phyloP scores from a whole-genome alignment of 805 yeast genomes.

The Tetrapisispora phaffii region DNA sequence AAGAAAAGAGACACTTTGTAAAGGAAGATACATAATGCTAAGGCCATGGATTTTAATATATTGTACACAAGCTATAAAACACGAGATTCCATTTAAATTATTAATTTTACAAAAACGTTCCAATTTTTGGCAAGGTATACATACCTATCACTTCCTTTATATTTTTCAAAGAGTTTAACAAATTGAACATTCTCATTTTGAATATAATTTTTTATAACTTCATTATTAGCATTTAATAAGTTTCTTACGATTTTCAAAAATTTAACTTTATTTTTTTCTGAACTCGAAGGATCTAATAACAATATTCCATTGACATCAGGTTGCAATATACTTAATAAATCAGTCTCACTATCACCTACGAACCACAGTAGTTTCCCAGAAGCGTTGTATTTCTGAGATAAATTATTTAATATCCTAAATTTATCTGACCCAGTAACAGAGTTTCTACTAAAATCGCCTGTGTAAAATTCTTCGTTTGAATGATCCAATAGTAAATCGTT shows the following conservation, averaged over 20 bases:
- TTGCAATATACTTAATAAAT: slow-evolving; percentile 20
- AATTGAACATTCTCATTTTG: background rate
- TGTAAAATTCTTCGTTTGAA: slow-evolving; percentile 5
- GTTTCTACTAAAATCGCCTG: slow-evolving; percentile 18
- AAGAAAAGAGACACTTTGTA: no score
- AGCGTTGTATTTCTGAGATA: background rate
- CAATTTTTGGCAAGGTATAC: slow-evolving; percentile 2
- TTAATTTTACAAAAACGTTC: background rate
- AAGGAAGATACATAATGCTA: no score
- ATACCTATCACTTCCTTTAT: background rate
- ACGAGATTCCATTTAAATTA: background rate
- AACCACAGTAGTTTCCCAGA: slow-evolving; percentile 14
- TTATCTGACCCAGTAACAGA: slow-evolving; percentile 25
- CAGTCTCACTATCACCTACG: slow-evolving; percentile 29
- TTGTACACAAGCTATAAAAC: background rate
- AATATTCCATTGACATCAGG: slow-evolving; percentile 23
- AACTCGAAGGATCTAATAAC: slow-evolving; percentile 1
- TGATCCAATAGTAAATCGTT: slow-evolving; percentile 12
- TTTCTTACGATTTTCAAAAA: background rate
- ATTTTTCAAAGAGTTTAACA: background rate
- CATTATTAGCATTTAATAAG: background rate
- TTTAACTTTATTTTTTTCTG: background rate
- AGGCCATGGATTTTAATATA: no score
- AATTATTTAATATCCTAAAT: slow-evolving; percentile 5
- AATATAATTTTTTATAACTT: background rate